phyloP scores from a whole-genome alignment of 495 filamentous ascomycete genomes.

The Neurospora terricola region DNA sequence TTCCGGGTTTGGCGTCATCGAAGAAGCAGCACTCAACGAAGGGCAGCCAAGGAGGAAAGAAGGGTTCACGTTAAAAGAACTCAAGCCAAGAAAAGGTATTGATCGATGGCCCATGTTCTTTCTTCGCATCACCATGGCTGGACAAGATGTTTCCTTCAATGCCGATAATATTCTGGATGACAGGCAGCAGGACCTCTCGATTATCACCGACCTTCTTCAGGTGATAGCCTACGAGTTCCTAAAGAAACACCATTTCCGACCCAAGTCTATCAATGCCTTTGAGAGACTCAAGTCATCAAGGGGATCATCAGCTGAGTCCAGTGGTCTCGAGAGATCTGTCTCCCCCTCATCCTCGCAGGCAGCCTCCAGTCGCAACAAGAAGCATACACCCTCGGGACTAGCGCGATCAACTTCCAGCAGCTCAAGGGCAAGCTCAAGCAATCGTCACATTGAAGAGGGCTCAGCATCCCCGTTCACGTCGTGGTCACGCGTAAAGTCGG shows the following conservation, averaged over 20 bases:
- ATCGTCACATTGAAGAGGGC: neutral
- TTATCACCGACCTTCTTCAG: conserved; percentile 49
- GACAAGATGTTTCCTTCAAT: conserved; percentile 1
- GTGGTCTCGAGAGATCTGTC: neutral
- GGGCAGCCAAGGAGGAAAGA: conserved; percentile 20
- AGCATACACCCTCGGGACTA: neutral
- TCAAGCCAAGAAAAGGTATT: conserved; percentile 53
- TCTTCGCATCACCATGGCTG: conserved; percentile 51
- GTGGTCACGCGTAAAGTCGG: conserved; percentile 64
- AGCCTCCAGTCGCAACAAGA: neutral
- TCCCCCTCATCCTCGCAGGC: neutral
- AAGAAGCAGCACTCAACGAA: conserved; percentile 27
- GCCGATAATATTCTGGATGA: conserved; percentile 29
- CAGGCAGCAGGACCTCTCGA: conserved; percentile 23
- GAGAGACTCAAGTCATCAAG: conserved; percentile 7
- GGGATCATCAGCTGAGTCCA: neutral
- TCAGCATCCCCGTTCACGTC: conserved; percentile 39
- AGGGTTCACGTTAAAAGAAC: conserved; percentile 44
- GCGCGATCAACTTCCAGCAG: neutral
- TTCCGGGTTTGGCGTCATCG: conserved; percentile 67
- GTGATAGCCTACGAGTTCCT: conserved; percentile 59
- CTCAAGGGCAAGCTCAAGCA: neutral
- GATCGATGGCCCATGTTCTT: conserved; percentile 92
- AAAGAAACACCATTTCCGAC: conserved; percentile 54
- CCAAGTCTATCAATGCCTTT: conserved; percentile 25